Evolutionary conservation across 2,329 filamentous ascomycete genomes (phyloP).

Genomic region (Helotiales sp.): DNA sequence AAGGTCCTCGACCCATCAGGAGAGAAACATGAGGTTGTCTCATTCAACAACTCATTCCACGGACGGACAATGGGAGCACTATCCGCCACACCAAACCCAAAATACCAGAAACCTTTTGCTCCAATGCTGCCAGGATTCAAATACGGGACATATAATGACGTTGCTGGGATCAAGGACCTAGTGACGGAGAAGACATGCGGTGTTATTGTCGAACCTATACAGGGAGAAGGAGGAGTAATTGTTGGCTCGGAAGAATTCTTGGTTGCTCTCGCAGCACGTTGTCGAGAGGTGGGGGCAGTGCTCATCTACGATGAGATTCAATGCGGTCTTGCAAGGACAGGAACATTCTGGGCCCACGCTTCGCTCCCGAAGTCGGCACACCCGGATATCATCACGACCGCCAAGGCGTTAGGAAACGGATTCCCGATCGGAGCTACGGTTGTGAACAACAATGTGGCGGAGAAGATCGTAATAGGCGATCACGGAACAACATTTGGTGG

Average conservation of each 20-base stretch:
- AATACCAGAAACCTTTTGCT: conserved; percentile 93
- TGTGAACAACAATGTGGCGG: conserved; percentile 60
- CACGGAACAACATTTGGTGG: conserved; percentile 77
- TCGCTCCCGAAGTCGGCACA: conserved; percentile 76
- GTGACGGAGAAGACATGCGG: conserved; percentile 87
- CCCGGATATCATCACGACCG: conserved; percentile 89
- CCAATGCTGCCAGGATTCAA: conserved; percentile 95
- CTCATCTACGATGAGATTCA: conserved; percentile 97
- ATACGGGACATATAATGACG: conserved; percentile 84
- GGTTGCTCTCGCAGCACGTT: conserved; percentile 76
- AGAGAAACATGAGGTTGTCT: conserved; percentile 80
- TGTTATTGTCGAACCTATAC: conserved; percentile 95
- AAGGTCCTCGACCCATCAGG: conserved; percentile 72
- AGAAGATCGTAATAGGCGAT: conserved; percentile 64
- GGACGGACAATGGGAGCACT: conserved; percentile 93
- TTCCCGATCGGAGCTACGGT: conserved; percentile 89
- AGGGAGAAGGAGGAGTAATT: conserved; percentile 93
- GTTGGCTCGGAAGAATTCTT: conserved; percentile 83
- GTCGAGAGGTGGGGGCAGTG: conserved; percentile 82
- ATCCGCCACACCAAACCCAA: conserved; percentile 95
- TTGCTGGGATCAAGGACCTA: conserved; percentile 67
- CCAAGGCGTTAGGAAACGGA: conserved; percentile 95
- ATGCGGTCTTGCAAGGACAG: conserved; percentile 86
- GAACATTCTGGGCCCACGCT: conserved; percentile 85
- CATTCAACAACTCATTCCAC: conserved; percentile 91